Base-by-base conservation (phyloP, 495 filamentous ascomycete genomes). In the Thermothielavioides terrestris region DNA sequence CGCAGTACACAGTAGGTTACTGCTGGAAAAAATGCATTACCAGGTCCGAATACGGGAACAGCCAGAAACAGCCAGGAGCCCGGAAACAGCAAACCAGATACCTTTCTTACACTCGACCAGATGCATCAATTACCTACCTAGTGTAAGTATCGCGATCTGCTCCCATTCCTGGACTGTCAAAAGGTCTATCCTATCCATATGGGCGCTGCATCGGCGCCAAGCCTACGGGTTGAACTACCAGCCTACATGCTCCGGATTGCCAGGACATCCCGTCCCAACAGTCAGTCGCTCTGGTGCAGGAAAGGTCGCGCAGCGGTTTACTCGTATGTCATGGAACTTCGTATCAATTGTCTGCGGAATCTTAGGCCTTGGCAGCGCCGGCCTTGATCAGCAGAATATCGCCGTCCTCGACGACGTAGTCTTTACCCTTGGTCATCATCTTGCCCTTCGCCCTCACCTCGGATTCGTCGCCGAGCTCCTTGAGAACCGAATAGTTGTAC, bases 361-460 rank as follows among this genome's bases (percentile, higher is more conserved):
- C 46, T 64, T 64, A 94, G 58, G 71, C 71, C 75, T 95, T 95
- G 46, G 91, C 91, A 62, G 91, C 91, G 63, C 91, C 91, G 31
- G 91, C 90, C 75, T 97, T 97, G 75, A 96, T 88, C 55, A 95
- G 76, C 54, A 95, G 61, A 58, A 82, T 81, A 65, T 89, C 84
- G 31, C 82, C 81, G 64, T 86, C 81, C 58, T 86, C 80, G 42
- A 88, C 80, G 12, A 94, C 79, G 65, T 99, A 96, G 38, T 99
- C 94, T 75, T 99, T 99, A 56, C 94, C 94, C 77, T 97, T 99
- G 52, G 94, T 97, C 83, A 95, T 84, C 46, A 97, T 63, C 75
- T 99, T 99, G 55, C 94, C 94, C 59, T 86, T 88, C 17, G 94
- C 82, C 77, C 88, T 94, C 52, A 96, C 85, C 44, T 81, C 79